Evolutionary conservation across 2,329 filamentous ascomycete species (phyloP).

Genomic region (Xylaria arbuscula): DNA sequence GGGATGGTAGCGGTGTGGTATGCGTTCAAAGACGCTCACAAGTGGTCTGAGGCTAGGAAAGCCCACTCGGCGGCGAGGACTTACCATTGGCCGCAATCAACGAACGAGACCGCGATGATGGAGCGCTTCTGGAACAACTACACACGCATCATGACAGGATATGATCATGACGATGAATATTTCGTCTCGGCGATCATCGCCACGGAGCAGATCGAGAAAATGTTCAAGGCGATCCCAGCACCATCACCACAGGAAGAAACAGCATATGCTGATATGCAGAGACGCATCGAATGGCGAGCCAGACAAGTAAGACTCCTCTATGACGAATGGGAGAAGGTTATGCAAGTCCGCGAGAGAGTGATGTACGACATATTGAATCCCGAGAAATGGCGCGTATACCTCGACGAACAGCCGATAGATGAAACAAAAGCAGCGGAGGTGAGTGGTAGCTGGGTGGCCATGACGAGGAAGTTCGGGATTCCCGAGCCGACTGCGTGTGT

Average conservation of each 20-base stretch:
- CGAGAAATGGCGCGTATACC: conserved; percentile 2
- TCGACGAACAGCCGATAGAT: not conserved
- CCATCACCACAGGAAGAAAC: not conserved
- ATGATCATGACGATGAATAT: conserved; percentile 25
- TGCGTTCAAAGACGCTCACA: no score
- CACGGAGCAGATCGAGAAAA: conserved; percentile 17
- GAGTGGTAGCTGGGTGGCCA: not conserved
- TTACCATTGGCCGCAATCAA: no score
- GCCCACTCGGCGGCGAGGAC: no score
- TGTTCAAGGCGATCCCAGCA: conserved; percentile 5
- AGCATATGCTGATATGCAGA: not conserved
- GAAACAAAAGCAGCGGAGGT: not conserved
- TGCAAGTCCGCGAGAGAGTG: conserved; percentile 7
- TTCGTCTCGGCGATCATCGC: conserved; percentile 29
- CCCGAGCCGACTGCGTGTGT: not conserved
- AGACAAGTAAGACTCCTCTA: not conserved
- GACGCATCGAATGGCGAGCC: not conserved
- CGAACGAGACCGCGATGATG: not conserved
- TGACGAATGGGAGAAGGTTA: conserved; percentile 9
- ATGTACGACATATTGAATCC: conserved; percentile 10
- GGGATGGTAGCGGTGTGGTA: no score
- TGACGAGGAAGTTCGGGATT: not conserved
- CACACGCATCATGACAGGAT: conserved; percentile 12
- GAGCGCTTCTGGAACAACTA: conserved; percentile 29
- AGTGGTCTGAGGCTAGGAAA: no score